Evolutionary conservation across 768 basidiomycete genomes (phyloP), one percentile per base, ranked within the genome.

Genomic region (Cystoderma amianthinum): DNA sequence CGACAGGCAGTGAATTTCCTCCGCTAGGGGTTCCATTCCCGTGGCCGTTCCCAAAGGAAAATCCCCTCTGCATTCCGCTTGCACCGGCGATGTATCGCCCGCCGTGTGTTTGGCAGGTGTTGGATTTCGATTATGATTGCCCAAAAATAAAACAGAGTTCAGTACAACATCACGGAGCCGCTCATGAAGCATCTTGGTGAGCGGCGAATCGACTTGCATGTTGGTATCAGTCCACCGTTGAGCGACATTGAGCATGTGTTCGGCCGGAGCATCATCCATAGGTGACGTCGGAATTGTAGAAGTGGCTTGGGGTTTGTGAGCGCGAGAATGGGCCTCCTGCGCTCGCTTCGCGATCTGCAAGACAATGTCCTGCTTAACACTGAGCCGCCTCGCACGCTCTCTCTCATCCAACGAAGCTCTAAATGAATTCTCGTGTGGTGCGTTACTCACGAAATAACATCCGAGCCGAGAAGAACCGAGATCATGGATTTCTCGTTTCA

Each of bases 401-500:
- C 62, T 58, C 41, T 44, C 47, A 24, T 53, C 55, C 19, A 34
- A 48, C 41, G 54, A 43, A 28, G 39, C 6, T 40, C 34, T 46
- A 36, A 45, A 42, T 40, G 41, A 42, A 46, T 51, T 44, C 21
- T 46, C 45, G 42, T 61, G 52, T 45, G 41, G 50, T 46, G 51
- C 17, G 49, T 50, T 47, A 32, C 52, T 50, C 35, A 56, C 56
- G 59, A 85, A 78, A 50, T 80, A 81, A 45, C 68, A 65, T 9
- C 82, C 85, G 25, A 84, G 69, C 43, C 74, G 73, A 34, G 70
- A 61, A 4, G 80, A 76, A 9, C 74, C 80, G 39, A 82, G 78
- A 53, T 82, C 83, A 55, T 82, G 75, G 47, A 91, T 78, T 62
- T 92, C 88, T 49, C 71, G 70, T 61, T 89, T 85, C 36, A 92